Evolutionary conservation across 2,329 filamentous ascomycete species (phyloP).

Genomic region (Venturia nashicola): DNA sequence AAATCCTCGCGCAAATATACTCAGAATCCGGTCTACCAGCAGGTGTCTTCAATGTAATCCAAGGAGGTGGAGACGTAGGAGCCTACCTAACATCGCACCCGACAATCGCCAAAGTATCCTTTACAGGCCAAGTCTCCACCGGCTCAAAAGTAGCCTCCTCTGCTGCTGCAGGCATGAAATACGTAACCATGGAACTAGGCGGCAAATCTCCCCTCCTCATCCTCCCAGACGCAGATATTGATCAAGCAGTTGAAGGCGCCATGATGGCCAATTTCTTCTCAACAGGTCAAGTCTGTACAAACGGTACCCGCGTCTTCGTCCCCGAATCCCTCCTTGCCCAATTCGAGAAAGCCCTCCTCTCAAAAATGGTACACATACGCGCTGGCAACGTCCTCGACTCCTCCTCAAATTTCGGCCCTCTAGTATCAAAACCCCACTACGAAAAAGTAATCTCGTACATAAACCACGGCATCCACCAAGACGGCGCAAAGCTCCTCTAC

Average conservation of each 20-base stretch:
- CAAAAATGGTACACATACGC: slow-evolving; percentile 59
- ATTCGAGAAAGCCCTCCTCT: slow-evolving; percentile 57
- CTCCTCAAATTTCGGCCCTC: slow-evolving; percentile 69
- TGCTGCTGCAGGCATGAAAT: slow-evolving; percentile 72
- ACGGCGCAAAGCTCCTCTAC: slow-evolving; percentile 61
- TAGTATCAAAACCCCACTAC: slow-evolving; percentile 62
- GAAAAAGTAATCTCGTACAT: slow-evolving; percentile 74
- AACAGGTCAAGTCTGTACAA: slow-evolving; percentile 84
- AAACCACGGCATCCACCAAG: slow-evolving; percentile 56
- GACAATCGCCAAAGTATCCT: slow-evolving; percentile 71
- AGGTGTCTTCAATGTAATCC: slow-evolving; percentile 79
- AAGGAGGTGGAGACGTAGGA: slow-evolving; percentile 68
- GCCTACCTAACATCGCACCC: slow-evolving; percentile 62
- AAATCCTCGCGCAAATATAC: slow-evolving; percentile 64
- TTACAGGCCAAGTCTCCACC: slow-evolving; percentile 77
- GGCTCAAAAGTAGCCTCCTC: slow-evolving; percentile 69
- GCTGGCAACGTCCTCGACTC: slow-evolving; percentile 61
- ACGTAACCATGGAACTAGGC: slow-evolving; percentile 84
- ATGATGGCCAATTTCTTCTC: slow-evolving; percentile 95
- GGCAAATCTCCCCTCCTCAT: slow-evolving; percentile 76
- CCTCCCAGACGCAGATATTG: slow-evolving; percentile 65
- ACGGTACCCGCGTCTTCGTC: slow-evolving; percentile 80
- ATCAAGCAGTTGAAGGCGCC: slow-evolving; percentile 73
- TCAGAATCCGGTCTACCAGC: slow-evolving; percentile 66
- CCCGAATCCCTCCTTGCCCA: slow-evolving; percentile 49